Evolutionary conservation across 2,329 filamentous ascomycete species (phyloP).

Genomic region (Amauroascus niger): DNA sequence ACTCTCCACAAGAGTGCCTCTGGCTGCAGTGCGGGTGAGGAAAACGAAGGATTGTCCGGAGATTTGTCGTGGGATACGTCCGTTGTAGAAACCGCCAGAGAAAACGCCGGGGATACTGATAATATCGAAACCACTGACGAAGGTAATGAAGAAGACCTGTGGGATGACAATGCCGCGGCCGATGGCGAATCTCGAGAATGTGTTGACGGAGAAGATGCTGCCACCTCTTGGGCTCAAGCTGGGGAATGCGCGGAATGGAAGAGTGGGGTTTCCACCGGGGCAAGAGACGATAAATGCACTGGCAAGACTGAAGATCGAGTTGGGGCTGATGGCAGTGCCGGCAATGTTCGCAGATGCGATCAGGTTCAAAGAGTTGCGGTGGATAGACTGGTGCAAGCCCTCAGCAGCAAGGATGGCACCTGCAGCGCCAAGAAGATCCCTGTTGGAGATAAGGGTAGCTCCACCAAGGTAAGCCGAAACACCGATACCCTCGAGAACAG

Average conservation of each 20-base stretch:
- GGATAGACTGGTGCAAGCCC: constrained; percentile 54
- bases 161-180: constrained; percentile 18
- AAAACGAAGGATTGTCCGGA: constrained; percentile 26
- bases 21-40: constrained; percentile 20
- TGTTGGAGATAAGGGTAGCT: constrained; percentile 48
- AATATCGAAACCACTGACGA: constrained; percentile 22
- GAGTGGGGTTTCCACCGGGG: constrained; percentile 44
- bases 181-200: constrained; percentile 16
- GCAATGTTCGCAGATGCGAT: constrained; percentile 51
- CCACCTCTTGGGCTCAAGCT: constrained; percentile 28
- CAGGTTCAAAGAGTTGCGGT: constrained; percentile 43
- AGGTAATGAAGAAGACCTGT: constrained; percentile 14
- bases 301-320: constrained; percentile 56
- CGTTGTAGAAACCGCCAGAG: constrained; percentile 16
- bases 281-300: constrained; percentile 52
- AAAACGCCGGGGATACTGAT: constrained; percentile 17
- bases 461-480: constrained; percentile 54
- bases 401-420: constrained; percentile 57
- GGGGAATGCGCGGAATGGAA: constrained; percentile 55
- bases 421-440: constrained; percentile 51
- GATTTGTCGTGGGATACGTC: constrained; percentile 21
- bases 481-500: constrained; percentile 49
- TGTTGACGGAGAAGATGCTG: constrained; percentile 16
- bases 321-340: constrained; percentile 49
- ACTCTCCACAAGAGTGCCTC: constrained; percentile 21